Evolutionary conservation across 176 grass and related monocot genomes (phyloP).

Genomic region (Pontederia paniculata): DNA sequence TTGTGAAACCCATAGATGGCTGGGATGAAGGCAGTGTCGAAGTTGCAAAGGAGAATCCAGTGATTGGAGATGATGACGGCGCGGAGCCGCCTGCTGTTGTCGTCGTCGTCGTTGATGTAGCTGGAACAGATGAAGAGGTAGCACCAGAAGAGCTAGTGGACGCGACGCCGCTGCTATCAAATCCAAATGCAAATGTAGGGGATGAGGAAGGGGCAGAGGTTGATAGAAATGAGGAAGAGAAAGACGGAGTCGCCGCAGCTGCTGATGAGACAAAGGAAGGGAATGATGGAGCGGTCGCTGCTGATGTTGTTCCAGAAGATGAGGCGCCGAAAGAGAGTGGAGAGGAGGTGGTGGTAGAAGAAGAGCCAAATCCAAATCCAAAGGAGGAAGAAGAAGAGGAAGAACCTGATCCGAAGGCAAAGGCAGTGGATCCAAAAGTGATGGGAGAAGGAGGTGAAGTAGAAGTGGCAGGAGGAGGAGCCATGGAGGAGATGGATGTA

Average conservation of each 20-base stretch:
- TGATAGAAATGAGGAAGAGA: slow-evolving; percentile 22
- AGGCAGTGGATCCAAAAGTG: too few species aligned
- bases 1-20: slow-evolving; percentile 11
- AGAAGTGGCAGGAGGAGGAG: too few species aligned
- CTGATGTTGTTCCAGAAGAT: background rate
- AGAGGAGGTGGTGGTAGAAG: background rate
- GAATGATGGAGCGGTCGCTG: slow-evolving; percentile 21
- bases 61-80: slow-evolving; percentile 24
- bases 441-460: too few species aligned
- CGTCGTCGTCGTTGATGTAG: slow-evolving; percentile 1
- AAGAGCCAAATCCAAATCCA: too few species aligned
- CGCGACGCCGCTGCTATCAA: slow-evolving; percentile 17
- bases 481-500: too few species aligned
- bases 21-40: slow-evolving; percentile 20
- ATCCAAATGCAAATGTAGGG: slow-evolving; percentile 16
- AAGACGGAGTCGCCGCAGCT: slow-evolving; percentile 18
- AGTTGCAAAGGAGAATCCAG: slow-evolving; percentile 39
- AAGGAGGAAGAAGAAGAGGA: too few species aligned
- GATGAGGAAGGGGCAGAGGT: slow-evolving; percentile 26
- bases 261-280: slow-evolving; percentile 21
- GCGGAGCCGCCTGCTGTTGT: too few species aligned
- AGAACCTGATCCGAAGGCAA: too few species aligned
- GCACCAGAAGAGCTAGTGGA: slow-evolving; percentile 23
- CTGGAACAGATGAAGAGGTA: slow-evolving; percentile 11
- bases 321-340: slow-evolving; percentile 1